Evolutionary conservation across 805 yeast species (phyloP).

Genomic region (Wickerhamiella allomyrinae): DNA sequence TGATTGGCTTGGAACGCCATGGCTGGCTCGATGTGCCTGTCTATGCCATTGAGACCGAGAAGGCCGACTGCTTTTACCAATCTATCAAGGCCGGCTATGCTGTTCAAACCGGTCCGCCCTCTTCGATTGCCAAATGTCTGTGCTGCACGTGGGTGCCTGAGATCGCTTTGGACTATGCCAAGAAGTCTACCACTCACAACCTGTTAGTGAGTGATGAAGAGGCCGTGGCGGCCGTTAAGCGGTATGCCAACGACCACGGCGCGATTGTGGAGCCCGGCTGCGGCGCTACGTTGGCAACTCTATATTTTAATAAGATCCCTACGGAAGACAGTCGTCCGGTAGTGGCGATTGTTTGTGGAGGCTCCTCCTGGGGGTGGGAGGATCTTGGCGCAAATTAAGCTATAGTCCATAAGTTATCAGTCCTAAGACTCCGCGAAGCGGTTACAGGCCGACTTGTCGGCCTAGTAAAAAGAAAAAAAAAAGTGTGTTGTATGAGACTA

Average conservation of each 20-base stretch:
- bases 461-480: no score
- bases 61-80: slow-evolving; percentile 27
- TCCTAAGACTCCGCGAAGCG: no score
- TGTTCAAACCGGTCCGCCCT: slow-evolving; percentile 30
- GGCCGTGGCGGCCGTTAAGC: slow-evolving; percentile 39
- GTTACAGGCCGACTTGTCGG: no score
- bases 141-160: slow-evolving; percentile 46
- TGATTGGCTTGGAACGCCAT: slow-evolving; percentile 59
- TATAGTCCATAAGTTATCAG: no score
- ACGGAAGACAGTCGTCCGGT: not conserved
- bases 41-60: slow-evolving; percentile 41
- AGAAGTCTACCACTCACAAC: slow-evolving; percentile 29
- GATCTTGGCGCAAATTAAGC: no score
- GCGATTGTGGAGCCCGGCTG: slow-evolving; percentile 57
- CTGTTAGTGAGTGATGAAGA: slow-evolving; percentile 38
- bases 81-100: slow-evolving; percentile 35
- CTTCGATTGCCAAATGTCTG: slow-evolving; percentile 48
- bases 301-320: slow-evolving; percentile 11
- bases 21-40: slow-evolving; percentile 25
- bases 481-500: no score
- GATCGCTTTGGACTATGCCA: slow-evolving; percentile 34
- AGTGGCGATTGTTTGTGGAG: slow-evolving; percentile 16
- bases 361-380: slow-evolving; percentile 9
- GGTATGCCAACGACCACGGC: slow-evolving; percentile 37
- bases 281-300: slow-evolving; percentile 48